These are phyloP conservation scores for Saturnispora silvae DNA, from an alignment of 805 yeast genomes.

Conservation along the genomic window DNA sequence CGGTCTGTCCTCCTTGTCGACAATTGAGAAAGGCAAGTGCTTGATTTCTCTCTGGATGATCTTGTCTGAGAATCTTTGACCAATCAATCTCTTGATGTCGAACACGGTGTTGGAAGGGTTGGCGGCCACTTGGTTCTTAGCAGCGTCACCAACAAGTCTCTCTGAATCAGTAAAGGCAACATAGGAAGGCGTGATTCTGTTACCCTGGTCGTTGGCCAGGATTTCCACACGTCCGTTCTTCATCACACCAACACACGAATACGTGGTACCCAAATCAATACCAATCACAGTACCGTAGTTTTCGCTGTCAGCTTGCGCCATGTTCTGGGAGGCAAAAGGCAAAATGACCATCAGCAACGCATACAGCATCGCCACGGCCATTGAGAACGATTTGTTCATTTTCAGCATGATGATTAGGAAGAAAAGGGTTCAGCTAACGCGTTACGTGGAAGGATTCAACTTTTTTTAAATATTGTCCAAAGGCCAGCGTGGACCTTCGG, in stretches of 20 bases:
- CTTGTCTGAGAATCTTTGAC: slow-evolving; percentile 68
- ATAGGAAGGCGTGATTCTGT: slow-evolving; percentile 94
- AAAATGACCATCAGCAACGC: slow-evolving; percentile 21
- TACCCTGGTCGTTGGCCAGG: slow-evolving; percentile 96
- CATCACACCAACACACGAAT: slow-evolving; percentile 89
- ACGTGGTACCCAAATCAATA: slow-evolving; percentile 95
- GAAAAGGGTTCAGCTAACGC: slow-evolving; percentile 1
- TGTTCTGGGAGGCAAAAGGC: slow-evolving; percentile 20
- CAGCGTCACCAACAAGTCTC: slow-evolving; percentile 94
- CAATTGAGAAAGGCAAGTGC: slow-evolving; percentile 81
- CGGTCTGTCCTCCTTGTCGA: slow-evolving; percentile 78
- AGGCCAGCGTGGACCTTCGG: neutral
- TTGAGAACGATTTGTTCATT: slow-evolving; percentile 20
- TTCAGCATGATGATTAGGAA: slow-evolving; percentile 16
- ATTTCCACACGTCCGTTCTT: slow-evolving; percentile 64
- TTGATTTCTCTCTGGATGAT: slow-evolving; percentile 72
- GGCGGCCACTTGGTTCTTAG: slow-evolving; percentile 97
- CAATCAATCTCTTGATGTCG: slow-evolving; percentile 92
- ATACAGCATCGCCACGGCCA: slow-evolving; percentile 20
- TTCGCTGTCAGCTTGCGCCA: slow-evolving; percentile 22
- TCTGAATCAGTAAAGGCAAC: slow-evolving; percentile 95
- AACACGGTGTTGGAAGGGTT: slow-evolving; percentile 90
- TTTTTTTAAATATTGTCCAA: no score
- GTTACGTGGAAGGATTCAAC: slow-evolving; percentile 1
- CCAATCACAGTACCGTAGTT: slow-evolving; percentile 51